Evolutionary conservation across 768 basidiomycete species (phyloP).

Genomic region (Krasilnikovozyma curviuscula): DNA sequence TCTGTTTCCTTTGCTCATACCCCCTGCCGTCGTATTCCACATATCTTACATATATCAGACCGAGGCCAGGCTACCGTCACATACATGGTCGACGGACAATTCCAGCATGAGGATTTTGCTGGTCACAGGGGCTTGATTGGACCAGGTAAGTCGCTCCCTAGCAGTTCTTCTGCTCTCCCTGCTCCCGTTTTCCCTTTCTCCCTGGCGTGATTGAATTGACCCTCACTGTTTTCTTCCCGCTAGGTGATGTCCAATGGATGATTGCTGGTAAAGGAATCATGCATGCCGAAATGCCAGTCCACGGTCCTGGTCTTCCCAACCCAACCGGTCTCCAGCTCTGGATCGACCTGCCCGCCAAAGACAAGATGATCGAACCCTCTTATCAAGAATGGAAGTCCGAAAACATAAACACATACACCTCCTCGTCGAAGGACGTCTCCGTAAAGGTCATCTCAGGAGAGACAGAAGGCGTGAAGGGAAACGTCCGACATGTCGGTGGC

Average conservation of each 20-base stretch:
- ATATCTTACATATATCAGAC: conserved; percentile 1
- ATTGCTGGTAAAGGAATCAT: conserved; percentile 22
- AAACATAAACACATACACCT: not conserved
- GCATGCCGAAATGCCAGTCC: conserved; percentile 51
- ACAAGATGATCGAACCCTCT: conserved; percentile 48
- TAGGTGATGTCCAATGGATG: conserved; percentile 95
- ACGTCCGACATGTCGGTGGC: conserved; percentile 74
- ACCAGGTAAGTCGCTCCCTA: not conserved
- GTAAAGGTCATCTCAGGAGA: conserved; percentile 60
- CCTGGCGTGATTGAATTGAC: conserved; percentile 33
- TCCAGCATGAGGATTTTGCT: conserved; percentile 75
- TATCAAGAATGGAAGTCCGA: conserved; percentile 24
- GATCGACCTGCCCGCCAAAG: conserved; percentile 30
- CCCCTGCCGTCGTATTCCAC: not conserved
- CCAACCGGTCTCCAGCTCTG: conserved; percentile 43
- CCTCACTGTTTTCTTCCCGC: conserved; percentile 18
- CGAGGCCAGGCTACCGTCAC: conserved; percentile 43
- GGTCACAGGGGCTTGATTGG: conserved; percentile 28
- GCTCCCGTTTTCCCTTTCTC: not conserved
- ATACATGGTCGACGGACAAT: conserved; percentile 66
- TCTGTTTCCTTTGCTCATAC: too few relatives aligned
- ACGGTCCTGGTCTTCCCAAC: conserved; percentile 43
- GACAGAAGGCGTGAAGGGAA: conserved; percentile 58
- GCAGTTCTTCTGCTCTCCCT: conserved; percentile 38
- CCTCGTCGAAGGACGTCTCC: conserved; percentile 7